A percentile compares a stretch with the other conserved stretches of the same genome.
phyloP scores from a whole-genome alignment of 768 basidiomycete genomes.

The Filobasidium wieringae region DNA sequence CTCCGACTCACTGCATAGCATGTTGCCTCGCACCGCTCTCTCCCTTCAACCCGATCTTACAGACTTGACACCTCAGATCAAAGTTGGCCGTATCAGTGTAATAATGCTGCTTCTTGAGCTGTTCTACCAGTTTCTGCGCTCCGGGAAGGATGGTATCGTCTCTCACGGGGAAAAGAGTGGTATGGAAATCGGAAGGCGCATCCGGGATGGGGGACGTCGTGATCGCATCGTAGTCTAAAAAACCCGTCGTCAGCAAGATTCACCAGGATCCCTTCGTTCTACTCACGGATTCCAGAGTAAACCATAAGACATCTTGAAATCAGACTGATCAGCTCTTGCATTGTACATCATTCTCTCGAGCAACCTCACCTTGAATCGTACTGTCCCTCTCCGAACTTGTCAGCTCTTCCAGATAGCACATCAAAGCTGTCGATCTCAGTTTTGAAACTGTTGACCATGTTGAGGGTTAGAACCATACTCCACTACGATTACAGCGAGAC shows the following conservation, averaged over 20 bases:
- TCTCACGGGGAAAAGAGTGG: slow-evolving; percentile 59
- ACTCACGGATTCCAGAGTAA: slow-evolving; percentile 74
- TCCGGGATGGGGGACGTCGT: slow-evolving; percentile 65
- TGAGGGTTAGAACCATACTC: neutral
- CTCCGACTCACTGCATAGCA: slow-evolving; percentile 72
- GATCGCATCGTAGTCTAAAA: slow-evolving; percentile 69
- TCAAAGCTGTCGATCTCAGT: slow-evolving; percentile 85
- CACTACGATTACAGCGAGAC: slow-evolving; percentile 6
- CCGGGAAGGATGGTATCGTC: slow-evolving; percentile 34
- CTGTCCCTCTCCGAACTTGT: slow-evolving; percentile 56
- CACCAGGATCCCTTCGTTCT: neutral
- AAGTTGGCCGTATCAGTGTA: slow-evolving; percentile 88
- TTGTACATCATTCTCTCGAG: slow-evolving; percentile 24
- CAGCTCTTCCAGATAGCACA: slow-evolving; percentile 80
- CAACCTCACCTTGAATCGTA: slow-evolving; percentile 39
- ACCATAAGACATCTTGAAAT: slow-evolving; percentile 54
- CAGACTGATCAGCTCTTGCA: slow-evolving; percentile 2
- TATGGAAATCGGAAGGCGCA: slow-evolving; percentile 77
- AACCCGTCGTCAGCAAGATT: neutral
- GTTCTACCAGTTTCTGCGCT: slow-evolving; percentile 57
- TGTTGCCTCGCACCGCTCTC: slow-evolving; percentile 87
- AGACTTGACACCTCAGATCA: slow-evolving; percentile 76
- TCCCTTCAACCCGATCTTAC: slow-evolving; percentile 73
- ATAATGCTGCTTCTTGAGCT: slow-evolving; percentile 63
- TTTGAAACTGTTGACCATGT: slow-evolving; percentile 42